A percentile compares a stretch with the other conserved stretches of the same genome.
These are phyloP conservation scores for Mortierella sp. DNA, from an alignment of 371 early-diverging fungal species.

Conservation along the genomic window DNA sequence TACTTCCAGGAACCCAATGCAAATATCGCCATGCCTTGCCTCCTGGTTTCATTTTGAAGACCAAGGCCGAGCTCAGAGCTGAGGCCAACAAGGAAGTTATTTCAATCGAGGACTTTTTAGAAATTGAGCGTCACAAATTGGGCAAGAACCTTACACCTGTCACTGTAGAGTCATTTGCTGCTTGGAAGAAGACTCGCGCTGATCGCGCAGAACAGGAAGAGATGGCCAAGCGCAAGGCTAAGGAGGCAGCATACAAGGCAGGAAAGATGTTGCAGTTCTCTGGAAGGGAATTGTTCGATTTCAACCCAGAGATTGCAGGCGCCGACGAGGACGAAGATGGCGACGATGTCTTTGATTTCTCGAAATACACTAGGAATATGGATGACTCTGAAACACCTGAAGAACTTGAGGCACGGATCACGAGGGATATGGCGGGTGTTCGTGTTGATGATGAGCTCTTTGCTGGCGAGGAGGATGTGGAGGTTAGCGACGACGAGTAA, in stretches of 20 bases:
- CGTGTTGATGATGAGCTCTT: slow-evolving; percentile 44
- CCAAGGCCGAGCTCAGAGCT: slow-evolving; percentile 80
- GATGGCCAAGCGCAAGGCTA: slow-evolving; percentile 76
- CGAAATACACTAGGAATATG: slow-evolving; percentile 65
- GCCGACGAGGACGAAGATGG: slow-evolving; percentile 84
- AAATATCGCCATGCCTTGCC: slow-evolving; percentile 98
- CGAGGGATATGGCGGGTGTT: slow-evolving; percentile 32
- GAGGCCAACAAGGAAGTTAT: slow-evolving; percentile 86
- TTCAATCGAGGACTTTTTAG: slow-evolving; percentile 96
- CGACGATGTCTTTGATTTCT: slow-evolving; percentile 74
- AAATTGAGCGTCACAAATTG: slow-evolving; percentile 96
- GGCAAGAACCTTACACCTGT: slow-evolving; percentile 96
- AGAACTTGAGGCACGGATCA: slow-evolving; percentile 47
- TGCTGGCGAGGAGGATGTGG: slow-evolving; percentile 54
- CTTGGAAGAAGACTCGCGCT: slow-evolving; percentile 95
- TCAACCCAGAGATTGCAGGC: slow-evolving; percentile 91
- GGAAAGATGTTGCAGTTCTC: slow-evolving; percentile 94
- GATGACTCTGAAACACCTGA: slow-evolving; percentile 58
- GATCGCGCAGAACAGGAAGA: slow-evolving; percentile 81
- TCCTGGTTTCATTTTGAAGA: slow-evolving; percentile 96
- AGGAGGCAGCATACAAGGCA: slow-evolving; percentile 92
- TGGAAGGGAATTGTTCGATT: slow-evolving; percentile 98
- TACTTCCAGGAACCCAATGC: slow-evolving; percentile 75
- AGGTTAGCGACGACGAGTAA: slow-evolving; percentile 53
- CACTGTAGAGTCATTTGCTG: slow-evolving; percentile 93